A percentile compares a stretch with the other conserved stretches of the same genome.
phyloP scores from a whole-genome alignment of 179 eudicot species.

The Patellifolia procumbens region DNA sequence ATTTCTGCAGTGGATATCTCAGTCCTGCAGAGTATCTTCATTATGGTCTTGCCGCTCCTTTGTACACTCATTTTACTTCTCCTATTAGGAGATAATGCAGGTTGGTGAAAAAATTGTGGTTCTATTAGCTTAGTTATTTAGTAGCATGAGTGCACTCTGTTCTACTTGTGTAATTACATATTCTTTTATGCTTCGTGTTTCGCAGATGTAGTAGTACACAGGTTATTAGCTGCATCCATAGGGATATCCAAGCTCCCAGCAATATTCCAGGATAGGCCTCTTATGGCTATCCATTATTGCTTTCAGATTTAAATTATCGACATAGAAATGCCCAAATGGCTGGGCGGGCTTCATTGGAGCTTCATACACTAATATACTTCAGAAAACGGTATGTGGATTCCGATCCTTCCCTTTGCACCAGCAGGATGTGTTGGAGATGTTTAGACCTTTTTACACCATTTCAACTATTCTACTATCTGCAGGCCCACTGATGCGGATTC shows the following conservation, averaged over 20 bases:
- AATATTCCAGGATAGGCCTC: slow-evolving; percentile 77
- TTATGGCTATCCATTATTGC: slow-evolving; percentile 16
- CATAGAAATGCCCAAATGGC: slow-evolving; percentile 99
- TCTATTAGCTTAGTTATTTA: slow-evolving; percentile 23
- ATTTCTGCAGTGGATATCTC: slow-evolving; percentile 96
- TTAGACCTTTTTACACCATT: neutral
- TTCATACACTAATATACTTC: slow-evolving; percentile 84
- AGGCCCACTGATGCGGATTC: slow-evolving; percentile 94
- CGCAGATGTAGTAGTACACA: slow-evolving; percentile 92
- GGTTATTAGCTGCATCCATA: slow-evolving; percentile 90
- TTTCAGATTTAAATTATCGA: slow-evolving; percentile 87
- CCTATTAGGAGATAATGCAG: slow-evolving; percentile 98
- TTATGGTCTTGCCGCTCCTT: slow-evolving; percentile 89
- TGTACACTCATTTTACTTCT: slow-evolving; percentile 95
- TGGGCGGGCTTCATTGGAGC: slow-evolving; percentile 92
- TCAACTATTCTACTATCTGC: slow-evolving; percentile 34
- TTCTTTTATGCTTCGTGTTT: slow-evolving; percentile 10
- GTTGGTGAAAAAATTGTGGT: slow-evolving; percentile 28
- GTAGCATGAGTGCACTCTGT: neutral
- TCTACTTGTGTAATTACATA: neutral
- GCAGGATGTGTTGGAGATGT: neutral
- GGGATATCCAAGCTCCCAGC: slow-evolving; percentile 84
- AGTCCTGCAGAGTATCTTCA: slow-evolving; percentile 87
- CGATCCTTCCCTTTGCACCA: slow-evolving; percentile 4
- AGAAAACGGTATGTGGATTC: slow-evolving; percentile 56